A percentile compares a stretch with the other conserved stretches of the same genome.
Conservation (phyloP, 305 asterid species). For the Plantago rigida region DNA sequence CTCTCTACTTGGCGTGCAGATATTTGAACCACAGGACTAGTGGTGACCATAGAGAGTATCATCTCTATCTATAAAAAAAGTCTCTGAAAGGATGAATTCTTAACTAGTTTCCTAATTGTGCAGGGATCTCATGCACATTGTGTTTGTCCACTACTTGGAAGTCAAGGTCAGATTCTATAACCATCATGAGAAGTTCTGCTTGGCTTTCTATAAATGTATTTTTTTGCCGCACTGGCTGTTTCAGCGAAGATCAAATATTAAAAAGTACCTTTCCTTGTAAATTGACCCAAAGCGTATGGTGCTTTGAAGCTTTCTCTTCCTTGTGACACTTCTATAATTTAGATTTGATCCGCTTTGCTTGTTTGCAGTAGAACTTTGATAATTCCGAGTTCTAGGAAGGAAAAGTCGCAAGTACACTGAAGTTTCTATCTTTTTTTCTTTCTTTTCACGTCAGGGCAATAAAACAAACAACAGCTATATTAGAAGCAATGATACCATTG, state of each 20-base stretch:
- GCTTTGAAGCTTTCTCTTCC: slow-evolving; percentile 7
- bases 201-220: neutral
- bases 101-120: slow-evolving; percentile 30
- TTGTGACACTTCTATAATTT: neutral
- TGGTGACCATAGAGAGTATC: slow-evolving; percentile 15
- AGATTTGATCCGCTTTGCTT: slow-evolving; percentile 3
- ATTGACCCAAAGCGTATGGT: slow-evolving; percentile 6
- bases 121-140: slow-evolving; percentile 98
- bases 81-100: slow-evolving; percentile 22
- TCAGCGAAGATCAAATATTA: slow-evolving; percentile 1
- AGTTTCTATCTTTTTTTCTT: neutral
- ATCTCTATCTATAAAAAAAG: slow-evolving; percentile 12
- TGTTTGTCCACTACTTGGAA: slow-evolving; percentile 94
- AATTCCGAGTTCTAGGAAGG: neutral
- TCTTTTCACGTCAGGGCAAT: slow-evolving; percentile 51
- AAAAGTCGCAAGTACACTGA: neutral
- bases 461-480: slow-evolving; percentile 40
- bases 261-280: slow-evolving; percentile 9
- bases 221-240: slow-evolving; percentile 13
- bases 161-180: slow-evolving; percentile 56
- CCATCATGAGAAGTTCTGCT: slow-evolving; percentile 1
- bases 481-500: slow-evolving; percentile 43
- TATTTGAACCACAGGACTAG: slow-evolving; percentile 8
- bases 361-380: slow-evolving; percentile 17
- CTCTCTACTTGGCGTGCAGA: slow-evolving; percentile 12